Evolutionary conservation across 2,329 filamentous ascomycete species (phyloP).

Genomic region (Fusarium chaquense): DNA sequence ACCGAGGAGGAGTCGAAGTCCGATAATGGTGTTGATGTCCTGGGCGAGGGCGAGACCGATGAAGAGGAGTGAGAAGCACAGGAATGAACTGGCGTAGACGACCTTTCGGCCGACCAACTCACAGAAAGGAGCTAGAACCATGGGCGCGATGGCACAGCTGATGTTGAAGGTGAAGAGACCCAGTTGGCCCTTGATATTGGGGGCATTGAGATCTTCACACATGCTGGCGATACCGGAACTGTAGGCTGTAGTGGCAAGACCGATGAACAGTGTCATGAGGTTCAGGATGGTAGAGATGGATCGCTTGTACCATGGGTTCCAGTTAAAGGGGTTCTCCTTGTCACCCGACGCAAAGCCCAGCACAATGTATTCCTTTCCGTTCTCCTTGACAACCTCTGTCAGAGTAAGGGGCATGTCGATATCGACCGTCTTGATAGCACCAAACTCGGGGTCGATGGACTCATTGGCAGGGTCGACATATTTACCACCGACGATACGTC

Average conservation of each 20-base stretch:
- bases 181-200: slow-evolving; percentile 38
- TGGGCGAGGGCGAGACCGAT: slow-evolving; percentile 38
- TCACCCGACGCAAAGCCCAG: slow-evolving; percentile 40
- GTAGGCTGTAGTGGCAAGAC: slow-evolving; percentile 40
- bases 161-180: slow-evolving; percentile 43
- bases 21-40: slow-evolving; percentile 40
- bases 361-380: slow-evolving; percentile 40
- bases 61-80: slow-evolving; percentile 41
- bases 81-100: slow-evolving; percentile 36
- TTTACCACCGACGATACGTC: slow-evolving; percentile 40
- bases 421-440: slow-evolving; percentile 38
- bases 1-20: slow-evolving; percentile 37
- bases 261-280: slow-evolving; percentile 42
- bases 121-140: slow-evolving; percentile 38
- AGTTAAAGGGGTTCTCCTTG: slow-evolving; percentile 43
- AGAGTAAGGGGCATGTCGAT: slow-evolving; percentile 40
- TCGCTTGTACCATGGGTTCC: slow-evolving; percentile 44
- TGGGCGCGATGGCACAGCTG: slow-evolving; percentile 40
- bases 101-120: slow-evolving; percentile 40
- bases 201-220: slow-evolving; percentile 30
- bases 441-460: slow-evolving; percentile 30
- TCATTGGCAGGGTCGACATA: slow-evolving; percentile 35
- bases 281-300: slow-evolving; percentile 42
- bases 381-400: slow-evolving; percentile 32
- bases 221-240: slow-evolving; percentile 41